Conservation (phyloP, 805 yeast genomes). For the Saccharomyces paradoxus region DNA sequence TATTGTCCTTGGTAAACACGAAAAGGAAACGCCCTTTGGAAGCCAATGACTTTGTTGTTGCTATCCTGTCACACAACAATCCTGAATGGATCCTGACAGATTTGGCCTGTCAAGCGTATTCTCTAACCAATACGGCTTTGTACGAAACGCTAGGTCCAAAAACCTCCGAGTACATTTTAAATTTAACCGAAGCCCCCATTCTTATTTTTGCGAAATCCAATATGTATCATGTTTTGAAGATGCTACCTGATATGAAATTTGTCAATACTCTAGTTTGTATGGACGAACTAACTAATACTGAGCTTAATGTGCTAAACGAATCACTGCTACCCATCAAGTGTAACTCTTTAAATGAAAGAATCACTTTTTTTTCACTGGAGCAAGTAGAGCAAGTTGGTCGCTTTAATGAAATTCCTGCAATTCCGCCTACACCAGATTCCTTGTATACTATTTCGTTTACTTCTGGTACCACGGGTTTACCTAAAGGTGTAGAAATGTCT, state of each 20-base stretch:
- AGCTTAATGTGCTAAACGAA: slow-evolving; percentile 26
- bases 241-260: slow-evolving; percentile 34
- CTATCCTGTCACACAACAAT: slow-evolving; percentile 50
- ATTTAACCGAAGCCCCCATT: slow-evolving; percentile 54
- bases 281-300: slow-evolving; percentile 38
- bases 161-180: slow-evolving; percentile 56
- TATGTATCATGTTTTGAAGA: slow-evolving; percentile 38
- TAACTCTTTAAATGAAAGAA: slow-evolving; percentile 26
- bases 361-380: slow-evolving; percentile 36
- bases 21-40: slow-evolving; percentile 28
- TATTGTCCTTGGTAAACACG: slow-evolving; percentile 36
- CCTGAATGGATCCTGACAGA: slow-evolving; percentile 66
- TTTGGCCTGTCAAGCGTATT: slow-evolving; percentile 55
- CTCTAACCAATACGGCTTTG: slow-evolving; percentile 44
- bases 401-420: slow-evolving; percentile 35
- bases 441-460: slow-evolving; percentile 61
- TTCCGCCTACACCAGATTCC: slow-evolving; percentile 45
- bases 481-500: slow-evolving; percentile 58
- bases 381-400: slow-evolving; percentile 37
- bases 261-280: slow-evolving; percentile 49
- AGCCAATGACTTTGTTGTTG: slow-evolving; percentile 40
- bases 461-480: slow-evolving; percentile 68
- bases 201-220: slow-evolving; percentile 48
- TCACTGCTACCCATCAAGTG: slow-evolving; percentile 24
- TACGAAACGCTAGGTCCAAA: slow-evolving; percentile 53